Base-by-base conservation (phyloP, 1,139 yeast genomes). In the Dujonia santamariae region DNA sequence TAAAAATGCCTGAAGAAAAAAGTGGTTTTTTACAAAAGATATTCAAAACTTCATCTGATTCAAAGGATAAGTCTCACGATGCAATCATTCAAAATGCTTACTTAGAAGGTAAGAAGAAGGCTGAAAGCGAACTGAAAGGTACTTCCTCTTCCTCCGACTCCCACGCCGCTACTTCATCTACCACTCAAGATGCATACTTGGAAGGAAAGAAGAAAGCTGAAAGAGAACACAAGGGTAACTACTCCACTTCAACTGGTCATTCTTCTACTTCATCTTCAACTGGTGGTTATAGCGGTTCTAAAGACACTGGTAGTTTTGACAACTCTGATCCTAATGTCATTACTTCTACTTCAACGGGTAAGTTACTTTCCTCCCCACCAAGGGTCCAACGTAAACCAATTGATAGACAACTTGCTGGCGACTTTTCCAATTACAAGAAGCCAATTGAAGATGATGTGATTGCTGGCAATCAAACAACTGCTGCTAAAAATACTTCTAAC, bases 351-450 rank as follows among this genome's bases (percentile, higher is more conserved):
- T 53, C 68, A 2, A 48, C 47, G 15, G 73, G 72, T 23, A 47
- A 57, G 17, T 50, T 65, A 11, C 46, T 60, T 5, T 42, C 63
- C 3, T 44, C 54, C 18, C 67, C 71, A 7, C 68, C 69, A 13
- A 43, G 37, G 33, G 50, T 59, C 24, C 45, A 47, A 19, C 51
- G 64, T 31, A 45, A 45, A 30, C 67, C 67, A 2, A 52, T 63
- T 24, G 54, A 47, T 4, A 54, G 49, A 31, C 53, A 48, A 20
- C 47, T 49, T 16, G 50, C 59, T 3, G 69, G 70, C 2, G 69
- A 64, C 44, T 63, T 45, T 36, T 39, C 68, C 34, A 59, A 59
- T 42, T 48, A 53, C 19, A 62, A 63, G 44, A 35, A 40, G 14
- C 66, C 68, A 14, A 52, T 53, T 26, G 63, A 62, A 32, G 47